phyloP scores from a whole-genome alignment of 2,329 filamentous ascomycete genomes.

The Reticulascus tulasneorum region DNA sequence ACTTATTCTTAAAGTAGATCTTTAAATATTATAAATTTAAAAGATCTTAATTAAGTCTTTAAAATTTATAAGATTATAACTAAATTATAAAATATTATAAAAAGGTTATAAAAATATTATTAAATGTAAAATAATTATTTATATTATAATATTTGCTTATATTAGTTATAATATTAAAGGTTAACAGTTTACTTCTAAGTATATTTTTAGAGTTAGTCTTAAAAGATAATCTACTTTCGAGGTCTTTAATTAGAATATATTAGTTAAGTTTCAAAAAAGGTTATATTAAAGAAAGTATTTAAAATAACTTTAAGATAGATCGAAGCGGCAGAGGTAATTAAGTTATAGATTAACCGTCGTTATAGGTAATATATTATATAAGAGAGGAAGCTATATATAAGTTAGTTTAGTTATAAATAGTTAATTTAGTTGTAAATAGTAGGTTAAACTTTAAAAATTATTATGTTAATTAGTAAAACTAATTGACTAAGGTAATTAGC shows the following conservation, averaged over 20 bases:
- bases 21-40: not conserved
- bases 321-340: not conserved
- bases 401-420: no score
- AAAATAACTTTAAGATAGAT: not conserved
- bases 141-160: not conserved
- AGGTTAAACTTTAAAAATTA: no score
- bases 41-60: not conserved
- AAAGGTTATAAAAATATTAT: constrained; percentile 2
- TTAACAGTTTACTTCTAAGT: not conserved
- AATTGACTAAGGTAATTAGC: no score
- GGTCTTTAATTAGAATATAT: no score
- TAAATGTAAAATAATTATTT: not conserved
- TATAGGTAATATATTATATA: not conserved
- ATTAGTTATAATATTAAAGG: not conserved
- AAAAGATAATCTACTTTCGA: no score
- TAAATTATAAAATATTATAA: not conserved
- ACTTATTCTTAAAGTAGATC: no score
- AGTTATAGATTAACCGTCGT: not conserved
- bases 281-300: not conserved
- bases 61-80: not conserved
- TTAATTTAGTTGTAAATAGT: no score
- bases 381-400: not conserved
- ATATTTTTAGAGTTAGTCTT: not conserved
- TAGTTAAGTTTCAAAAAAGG: no score
- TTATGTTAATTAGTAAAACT: no score